Base-by-base conservation (phyloP, 2,329 filamentous ascomycete species). In the Fusarium sp. region DNA sequence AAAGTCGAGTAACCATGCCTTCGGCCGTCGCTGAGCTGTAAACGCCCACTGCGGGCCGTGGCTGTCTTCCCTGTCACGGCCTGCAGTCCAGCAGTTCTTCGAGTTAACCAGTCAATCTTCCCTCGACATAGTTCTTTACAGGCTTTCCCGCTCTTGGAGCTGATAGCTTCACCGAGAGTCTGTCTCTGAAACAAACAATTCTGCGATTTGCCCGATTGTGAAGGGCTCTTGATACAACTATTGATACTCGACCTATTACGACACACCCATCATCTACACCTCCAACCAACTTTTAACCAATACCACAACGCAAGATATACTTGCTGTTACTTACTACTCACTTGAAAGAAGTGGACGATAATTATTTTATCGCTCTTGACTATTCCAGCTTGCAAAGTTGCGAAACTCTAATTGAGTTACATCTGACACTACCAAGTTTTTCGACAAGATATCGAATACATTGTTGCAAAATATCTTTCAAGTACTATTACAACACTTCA, bases 1-100 rank as follows among this genome's bases (percentile, higher is more conserved):
- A 90, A 86, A 86, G 90, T 92, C 91, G 90, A 92, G 85, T 71
- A 77, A 83, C 73, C 80, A 91, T 90, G 88, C 89, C 88, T 88
- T 89, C 86, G 90, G 90, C 91, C 86, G 85, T 92, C 91, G 91
- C 90, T 92, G 91, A 91, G 92, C 92, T 95, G 91, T 97, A 94
- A 94, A 93, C 88, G 84, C 88, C 90, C 90, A 91, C 92, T 94
- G 89, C 90, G 90, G 90, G 88, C 85, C 83, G 78, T 82, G 82
- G 79, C 79, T 79, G 62, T 57, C 75, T 78, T 77, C 80, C 78
- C 80, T 65, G 76, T 73, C 78, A 69, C 86, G 88, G 88, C 88
- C 87, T 88, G 90, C 88, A 94, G 92, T 93, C 91, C 91, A 90
- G 89, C 91, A 94, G 92, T 91, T 91, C 91, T 90, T 85, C 89